phyloP scores from a whole-genome alignment of 768 basidiomycete species.

The Arthromyces matolae region DNA sequence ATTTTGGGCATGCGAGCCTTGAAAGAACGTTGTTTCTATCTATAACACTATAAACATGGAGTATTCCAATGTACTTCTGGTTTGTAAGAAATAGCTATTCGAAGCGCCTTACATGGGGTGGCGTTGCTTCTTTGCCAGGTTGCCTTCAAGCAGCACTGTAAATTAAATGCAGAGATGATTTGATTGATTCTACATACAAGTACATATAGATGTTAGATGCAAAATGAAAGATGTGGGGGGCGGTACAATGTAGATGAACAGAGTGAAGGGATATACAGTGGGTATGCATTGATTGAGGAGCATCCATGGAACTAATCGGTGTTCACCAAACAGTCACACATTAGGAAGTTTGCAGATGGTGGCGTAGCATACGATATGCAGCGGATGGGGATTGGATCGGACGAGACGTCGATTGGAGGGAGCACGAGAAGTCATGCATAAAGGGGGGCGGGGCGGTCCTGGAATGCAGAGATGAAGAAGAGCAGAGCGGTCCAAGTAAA shows the following conservation, averaged over 20 bases:
- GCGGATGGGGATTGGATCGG: constrained; percentile 15
- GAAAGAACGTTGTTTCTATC: constrained; percentile 79
- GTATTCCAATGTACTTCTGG: neutral
- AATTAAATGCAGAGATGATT: constrained; percentile 6
- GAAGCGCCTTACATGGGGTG: neutral
- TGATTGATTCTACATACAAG: constrained; percentile 6
- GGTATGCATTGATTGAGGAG: constrained; percentile 12
- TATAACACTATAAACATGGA: constrained; percentile 32
- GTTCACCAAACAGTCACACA: constrained; percentile 8
- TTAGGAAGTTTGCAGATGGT: constrained; percentile 15
- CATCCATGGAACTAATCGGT: constrained; percentile 2
- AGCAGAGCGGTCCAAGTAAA: neutral
- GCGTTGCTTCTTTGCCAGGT: no score
- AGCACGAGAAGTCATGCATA: constrained; percentile 3
- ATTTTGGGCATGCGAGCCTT: constrained; percentile 75
- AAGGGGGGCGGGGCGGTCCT: constrained; percentile 8
- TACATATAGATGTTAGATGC: no score
- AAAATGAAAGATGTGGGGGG: neutral
- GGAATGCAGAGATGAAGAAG: constrained; percentile 7
- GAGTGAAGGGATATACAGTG: neutral
- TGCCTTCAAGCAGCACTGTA: constrained; percentile 2
- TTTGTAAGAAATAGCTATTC: constrained; percentile 12
- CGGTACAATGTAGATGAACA: neutral
- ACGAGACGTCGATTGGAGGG: constrained; percentile 7
- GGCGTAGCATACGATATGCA: constrained; percentile 14